Conservation (phyloP, 257 asterid genomes). For the Jacaranda mimosifolia region DNA sequence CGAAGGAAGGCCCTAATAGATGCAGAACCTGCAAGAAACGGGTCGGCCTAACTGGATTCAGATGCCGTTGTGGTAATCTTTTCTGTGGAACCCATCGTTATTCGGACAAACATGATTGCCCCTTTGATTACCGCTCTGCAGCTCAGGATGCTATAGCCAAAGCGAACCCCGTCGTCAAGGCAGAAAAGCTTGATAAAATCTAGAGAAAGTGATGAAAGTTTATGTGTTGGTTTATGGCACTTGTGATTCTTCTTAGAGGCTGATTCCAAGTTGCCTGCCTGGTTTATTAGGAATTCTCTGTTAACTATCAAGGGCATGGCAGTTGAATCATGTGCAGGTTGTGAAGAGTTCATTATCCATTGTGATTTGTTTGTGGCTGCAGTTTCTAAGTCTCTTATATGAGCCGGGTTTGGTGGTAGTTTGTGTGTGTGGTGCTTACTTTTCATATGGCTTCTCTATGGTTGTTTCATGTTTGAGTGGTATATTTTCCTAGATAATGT, state of each 20-base stretch:
- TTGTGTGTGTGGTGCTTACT: constrained; percentile 23
- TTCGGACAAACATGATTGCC: constrained; percentile 66
- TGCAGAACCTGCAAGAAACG: constrained; percentile 64
- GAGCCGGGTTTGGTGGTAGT: constrained; percentile 25
- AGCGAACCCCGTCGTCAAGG: constrained; percentile 69
- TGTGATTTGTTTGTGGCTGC: constrained; percentile 33
- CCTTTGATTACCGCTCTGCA: constrained; percentile 58
- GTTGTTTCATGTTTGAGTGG: constrained; percentile 31
- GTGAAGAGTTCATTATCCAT: constrained; percentile 28
- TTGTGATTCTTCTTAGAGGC: constrained; percentile 29
- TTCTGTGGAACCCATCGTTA: constrained; percentile 71
- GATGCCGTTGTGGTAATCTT: constrained; percentile 63
- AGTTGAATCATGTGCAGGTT: constrained; percentile 23
- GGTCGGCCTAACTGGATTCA: constrained; percentile 65
- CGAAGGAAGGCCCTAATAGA: constrained; percentile 52
- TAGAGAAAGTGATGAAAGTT: constrained; percentile 31
- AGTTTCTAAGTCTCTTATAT: constrained; percentile 9
- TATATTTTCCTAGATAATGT: constrained; percentile 7
- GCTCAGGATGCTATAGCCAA: constrained; percentile 65
- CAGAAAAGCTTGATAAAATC: constrained; percentile 68
- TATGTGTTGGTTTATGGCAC: constrained; percentile 31
- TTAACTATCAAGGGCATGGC: constrained; percentile 13
- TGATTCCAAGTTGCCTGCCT: constrained; percentile 33
- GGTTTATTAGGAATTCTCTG: constrained; percentile 21
- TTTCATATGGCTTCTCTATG: constrained; percentile 29